These are phyloP conservation scores for Carex arenaria DNA, from an alignment of 202 grass and related monocot genomes.

Conservation along the genomic window DNA sequence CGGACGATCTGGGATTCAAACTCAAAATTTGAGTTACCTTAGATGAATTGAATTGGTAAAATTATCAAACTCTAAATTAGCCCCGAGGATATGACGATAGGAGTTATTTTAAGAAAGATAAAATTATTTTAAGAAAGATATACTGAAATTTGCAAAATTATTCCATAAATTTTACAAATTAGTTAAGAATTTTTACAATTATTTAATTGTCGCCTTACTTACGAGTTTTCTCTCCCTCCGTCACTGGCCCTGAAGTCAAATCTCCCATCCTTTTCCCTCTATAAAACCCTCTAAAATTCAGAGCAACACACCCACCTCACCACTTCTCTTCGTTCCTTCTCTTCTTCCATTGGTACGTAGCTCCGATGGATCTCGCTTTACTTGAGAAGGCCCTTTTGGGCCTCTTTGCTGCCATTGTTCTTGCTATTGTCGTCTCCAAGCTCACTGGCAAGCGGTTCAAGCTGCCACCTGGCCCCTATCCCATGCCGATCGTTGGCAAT, in stretches of 20 bases:
- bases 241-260: not conserved
- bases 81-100: too few relatives aligned
- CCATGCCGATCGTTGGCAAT: constrained; percentile 67
- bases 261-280: not conserved
- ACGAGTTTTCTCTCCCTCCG: not conserved
- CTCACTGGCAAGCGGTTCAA: constrained; percentile 52
- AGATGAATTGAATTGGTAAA: too few relatives aligned
- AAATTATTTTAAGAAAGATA: too few relatives aligned
- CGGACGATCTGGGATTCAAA: too few relatives aligned
- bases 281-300: constrained; percentile 4
- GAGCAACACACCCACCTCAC: not conserved
- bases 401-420: constrained; percentile 51
- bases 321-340: not conserved
- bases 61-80: not conserved
- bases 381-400: constrained; percentile 77
- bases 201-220: not conserved
- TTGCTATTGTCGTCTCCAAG: constrained; percentile 56
- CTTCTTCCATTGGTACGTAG: not conserved
- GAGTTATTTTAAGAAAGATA: too few relatives aligned
- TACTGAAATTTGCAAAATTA: too few relatives aligned
- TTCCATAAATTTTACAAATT: too few relatives aligned
- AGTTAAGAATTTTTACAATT: too few relatives aligned
- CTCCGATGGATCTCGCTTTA: constrained; percentile 48
- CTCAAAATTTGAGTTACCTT: too few relatives aligned
- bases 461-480: constrained; percentile 44